Base-by-base conservation (phyloP, 2,329 filamentous ascomycete genomes). In the Colletotrichum agaves region DNA sequence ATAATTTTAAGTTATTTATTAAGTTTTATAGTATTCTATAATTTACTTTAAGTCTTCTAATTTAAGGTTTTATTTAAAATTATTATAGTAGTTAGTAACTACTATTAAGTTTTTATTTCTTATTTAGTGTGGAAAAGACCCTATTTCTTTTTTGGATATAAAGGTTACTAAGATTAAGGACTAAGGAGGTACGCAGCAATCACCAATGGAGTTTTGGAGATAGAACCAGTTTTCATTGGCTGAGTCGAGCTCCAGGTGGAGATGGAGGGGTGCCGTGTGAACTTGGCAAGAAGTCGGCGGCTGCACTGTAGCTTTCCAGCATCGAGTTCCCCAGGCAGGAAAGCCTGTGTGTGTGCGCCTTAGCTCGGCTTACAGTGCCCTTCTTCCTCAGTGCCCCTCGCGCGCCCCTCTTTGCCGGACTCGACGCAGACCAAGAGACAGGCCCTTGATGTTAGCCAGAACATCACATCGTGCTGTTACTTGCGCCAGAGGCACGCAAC, bases 361-460 rank as follows among this genome's bases (percentile, higher is more conserved):
- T 37, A 15, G 50, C 33, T 44, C 53, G 65, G 61, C 65, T 68
- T 60, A 68, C 63, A 61, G 58, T 61, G 58, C 53, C 17, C 44
- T 10, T 2, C 31, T 21, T 13, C 33, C 21, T 49, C 47, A 33
- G 53, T 35, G 49, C 21, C 52, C 31, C n/a, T 31, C 7, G 3
- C 27, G 50, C 50, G 65, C 65, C 65, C 65, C 65, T 68, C 65
- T 43, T 64, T 64, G 52, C 39, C n/a, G 50, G 46, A 44, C 63
- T 56, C 61, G 46, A 49, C 43, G 46, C 39, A 44, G 37, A 23
- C 13, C 13, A 7, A 37, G 35, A 37, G 39, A 27, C n/a, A 17
- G 33, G 47, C 17, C 0, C 41, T 65, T 60, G 46, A 68, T 68
- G 65, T 60, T 68, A 55, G 33, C 65, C 49, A 68, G 41, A 60